phyloP scores from a whole-genome alignment of 2,329 filamentous ascomycete species.

The Periconia sp. region DNA sequence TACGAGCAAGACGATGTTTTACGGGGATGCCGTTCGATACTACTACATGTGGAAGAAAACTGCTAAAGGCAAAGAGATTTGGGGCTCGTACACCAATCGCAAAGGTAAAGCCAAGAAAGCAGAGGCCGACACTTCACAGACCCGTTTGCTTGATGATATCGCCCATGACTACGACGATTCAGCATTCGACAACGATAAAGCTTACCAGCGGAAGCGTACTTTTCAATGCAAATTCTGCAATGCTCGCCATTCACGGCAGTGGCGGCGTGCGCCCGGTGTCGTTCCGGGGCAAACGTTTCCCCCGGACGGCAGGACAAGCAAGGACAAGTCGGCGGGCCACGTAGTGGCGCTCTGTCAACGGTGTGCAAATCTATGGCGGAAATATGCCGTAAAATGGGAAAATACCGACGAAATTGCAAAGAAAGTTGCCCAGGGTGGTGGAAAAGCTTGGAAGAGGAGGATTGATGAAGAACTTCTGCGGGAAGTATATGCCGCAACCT shows the following conservation, averaged over 20 bases:
- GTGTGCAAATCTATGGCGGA: constrained; percentile 91
- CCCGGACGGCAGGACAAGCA: constrained; percentile 71
- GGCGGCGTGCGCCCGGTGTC: constrained; percentile 84
- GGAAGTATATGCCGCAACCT: constrained; percentile 53
- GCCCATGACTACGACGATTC: constrained; percentile 93
- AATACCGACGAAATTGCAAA: constrained; percentile 88
- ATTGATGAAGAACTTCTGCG: constrained; percentile 91
- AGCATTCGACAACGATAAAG: constrained; percentile 90
- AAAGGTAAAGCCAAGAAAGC: constrained; percentile 86
- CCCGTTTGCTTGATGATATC: constrained; percentile 86
- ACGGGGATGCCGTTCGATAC: constrained; percentile 81
- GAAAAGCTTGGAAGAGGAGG: constrained; percentile 81
- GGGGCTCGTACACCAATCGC: constrained; percentile 83
- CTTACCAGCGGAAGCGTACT: constrained; percentile 71
- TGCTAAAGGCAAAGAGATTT: constrained; percentile 78
- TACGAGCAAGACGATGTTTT: constrained; percentile 73
- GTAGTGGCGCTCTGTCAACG: constrained; percentile 84
- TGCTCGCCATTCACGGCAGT: constrained; percentile 78
- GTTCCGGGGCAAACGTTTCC: constrained; percentile 70
- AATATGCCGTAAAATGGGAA: constrained; percentile 95
- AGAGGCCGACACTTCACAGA: constrained; percentile 51
- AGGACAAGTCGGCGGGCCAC: constrained; percentile 75
- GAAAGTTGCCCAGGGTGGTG: constrained; percentile 78
- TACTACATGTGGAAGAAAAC: constrained; percentile 99
- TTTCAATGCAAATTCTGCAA: constrained; percentile 95